Base-by-base conservation (phyloP, 1,284 basidiomycete genomes). In the Pseudozyma hubeiensis region DNA sequence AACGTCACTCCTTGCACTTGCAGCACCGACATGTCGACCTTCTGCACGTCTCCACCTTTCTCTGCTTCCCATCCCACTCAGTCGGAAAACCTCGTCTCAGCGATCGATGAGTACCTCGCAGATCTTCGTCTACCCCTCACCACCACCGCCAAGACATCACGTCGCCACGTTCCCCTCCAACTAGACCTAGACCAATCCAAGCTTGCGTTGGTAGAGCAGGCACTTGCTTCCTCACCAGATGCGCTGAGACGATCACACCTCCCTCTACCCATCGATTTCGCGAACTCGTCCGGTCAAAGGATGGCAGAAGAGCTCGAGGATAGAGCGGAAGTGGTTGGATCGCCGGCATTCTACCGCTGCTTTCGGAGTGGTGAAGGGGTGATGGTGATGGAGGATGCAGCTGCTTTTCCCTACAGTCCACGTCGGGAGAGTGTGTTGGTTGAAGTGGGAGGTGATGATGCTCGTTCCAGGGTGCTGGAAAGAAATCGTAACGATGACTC, bases 321-420 rank as follows among this genome's bases (percentile, higher is more conserved):
- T 4, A 24, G 24, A 24, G 24, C 24, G 24, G 24, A 24, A 24
- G 58, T 31, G 3, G 35, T 69, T 2, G 9, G 31, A 3, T 65
- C 68, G 14, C 58, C 63, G 3, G 16, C 55, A n/a, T 71, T 71
- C 35, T 52, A 54, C 16, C 41, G 53, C 19, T 33, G 34, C 48
- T 68, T 55, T 17, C n/a, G 5, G 30, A 30, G 29, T n/a, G 31
- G 24, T 24, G 31, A 13, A 16, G 19, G 10, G 5, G 19, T 5
- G 30, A 11, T 1, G 31, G 17, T 59, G 14, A 10, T 29, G 29
- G 39, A 52, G 5, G 67, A 70, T n/a, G 61, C 67, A 3, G 64
- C 64, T 4, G 64, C 64, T 29, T 72, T 72, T 39, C 69, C 69
- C n/a, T 72, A 72, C 49, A 72, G 64, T 17, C 69, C 69, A 8